A percentile compares a stretch with the other conserved stretches of the same genome.
Evolutionary conservation across 2,329 filamentous ascomycete species (phyloP).

Genomic region (Moelleriella libera): DNA sequence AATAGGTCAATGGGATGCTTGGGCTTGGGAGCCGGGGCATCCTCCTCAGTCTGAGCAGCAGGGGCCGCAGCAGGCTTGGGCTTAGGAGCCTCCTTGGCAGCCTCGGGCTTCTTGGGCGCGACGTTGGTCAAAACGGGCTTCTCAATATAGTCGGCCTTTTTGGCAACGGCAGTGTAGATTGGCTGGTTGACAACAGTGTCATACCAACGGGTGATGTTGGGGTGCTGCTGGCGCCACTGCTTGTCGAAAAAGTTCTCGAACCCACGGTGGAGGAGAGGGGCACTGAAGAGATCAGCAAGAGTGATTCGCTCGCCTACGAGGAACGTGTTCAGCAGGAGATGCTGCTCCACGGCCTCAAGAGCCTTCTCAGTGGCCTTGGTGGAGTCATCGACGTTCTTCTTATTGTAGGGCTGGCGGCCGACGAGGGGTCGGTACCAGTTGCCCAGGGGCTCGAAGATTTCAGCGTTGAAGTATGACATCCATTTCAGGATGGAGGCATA

Average conservation of each 20-base stretch:
- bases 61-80: slow-evolving; percentile 14
- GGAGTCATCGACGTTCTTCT: slow-evolving; percentile 82
- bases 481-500: slow-evolving; percentile 96
- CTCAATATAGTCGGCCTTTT: slow-evolving; percentile 66
- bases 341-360: slow-evolving; percentile 63
- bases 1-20: slow-evolving; percentile 93
- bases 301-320: slow-evolving; percentile 96
- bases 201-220: slow-evolving; percentile 86
- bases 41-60: slow-evolving; percentile 23
- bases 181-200: slow-evolving; percentile 86
- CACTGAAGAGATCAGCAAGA: slow-evolving; percentile 82
- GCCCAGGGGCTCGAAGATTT: slow-evolving; percentile 61
- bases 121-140: slow-evolving; percentile 59
- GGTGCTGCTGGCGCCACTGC: slow-evolving; percentile 69
- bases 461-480: slow-evolving; percentile 92
- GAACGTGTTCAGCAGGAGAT: slow-evolving; percentile 88
- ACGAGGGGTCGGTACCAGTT: slow-evolving; percentile 78
- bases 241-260: slow-evolving; percentile 94
- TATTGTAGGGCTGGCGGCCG: slow-evolving; percentile 82
- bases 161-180: slow-evolving; percentile 70
- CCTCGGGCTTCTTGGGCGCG: slow-evolving; percentile 66
- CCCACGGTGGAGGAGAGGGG: slow-evolving; percentile 66
- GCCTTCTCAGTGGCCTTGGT: slow-evolving; percentile 55
- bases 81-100: slow-evolving; percentile 58
- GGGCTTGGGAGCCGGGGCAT: slow-evolving; percentile 57